Evolutionary conservation across 2,329 filamentous ascomycete species (phyloP).

Genomic region (Ophiocordyceps australis): DNA sequence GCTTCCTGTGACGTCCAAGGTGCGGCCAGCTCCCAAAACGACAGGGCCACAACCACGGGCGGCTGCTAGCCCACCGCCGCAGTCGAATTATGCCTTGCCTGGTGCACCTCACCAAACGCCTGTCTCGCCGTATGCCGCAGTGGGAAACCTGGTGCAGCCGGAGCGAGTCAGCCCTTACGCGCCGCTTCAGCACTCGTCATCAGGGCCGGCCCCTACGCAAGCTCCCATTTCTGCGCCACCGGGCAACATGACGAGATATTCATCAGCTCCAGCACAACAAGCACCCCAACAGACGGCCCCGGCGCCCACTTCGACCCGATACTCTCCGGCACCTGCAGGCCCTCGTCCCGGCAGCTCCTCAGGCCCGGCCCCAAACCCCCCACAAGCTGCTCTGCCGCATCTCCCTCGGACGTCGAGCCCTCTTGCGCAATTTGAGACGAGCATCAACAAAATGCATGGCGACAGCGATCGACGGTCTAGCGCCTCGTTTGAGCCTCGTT

Average conservation of each 20-base stretch:
- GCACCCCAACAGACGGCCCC: slow-evolving; percentile 19
- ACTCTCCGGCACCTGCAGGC: slow-evolving; percentile 27
- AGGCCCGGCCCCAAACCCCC: slow-evolving; percentile 13
- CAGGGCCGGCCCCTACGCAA: too few relatives aligned
- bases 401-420: slow-evolving; percentile 49
- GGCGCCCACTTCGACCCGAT: slow-evolving; percentile 26
- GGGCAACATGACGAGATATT: slow-evolving; percentile 34
- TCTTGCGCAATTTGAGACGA: slow-evolving; percentile 43
- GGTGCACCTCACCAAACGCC: too few relatives aligned
- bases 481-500: slow-evolving; percentile 34
- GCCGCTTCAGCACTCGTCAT: slow-evolving; percentile 18
- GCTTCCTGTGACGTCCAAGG: slow-evolving; percentile 42
- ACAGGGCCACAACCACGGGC: too few relatives aligned
- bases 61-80: slow-evolving; percentile 1
- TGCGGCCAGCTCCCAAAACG: slow-evolving; percentile 41
- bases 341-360: slow-evolving; percentile 24
- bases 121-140: slow-evolving; percentile 8
- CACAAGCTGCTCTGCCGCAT: slow-evolving; percentile 32
- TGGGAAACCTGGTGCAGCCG: slow-evolving; percentile 30
- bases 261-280: slow-evolving; percentile 31
- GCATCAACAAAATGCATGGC: slow-evolving; percentile 18
- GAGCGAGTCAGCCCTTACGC: slow-evolving; percentile 35
- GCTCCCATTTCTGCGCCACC: slow-evolving; percentile 13
- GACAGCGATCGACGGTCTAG: slow-evolving; percentile 28
- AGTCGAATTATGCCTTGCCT: slow-evolving; percentile 10